These are phyloP conservation scores for Leptomonas seymouri DNA, from an alignment of 208 protist genomes.

Conservation along the genomic window DNA sequence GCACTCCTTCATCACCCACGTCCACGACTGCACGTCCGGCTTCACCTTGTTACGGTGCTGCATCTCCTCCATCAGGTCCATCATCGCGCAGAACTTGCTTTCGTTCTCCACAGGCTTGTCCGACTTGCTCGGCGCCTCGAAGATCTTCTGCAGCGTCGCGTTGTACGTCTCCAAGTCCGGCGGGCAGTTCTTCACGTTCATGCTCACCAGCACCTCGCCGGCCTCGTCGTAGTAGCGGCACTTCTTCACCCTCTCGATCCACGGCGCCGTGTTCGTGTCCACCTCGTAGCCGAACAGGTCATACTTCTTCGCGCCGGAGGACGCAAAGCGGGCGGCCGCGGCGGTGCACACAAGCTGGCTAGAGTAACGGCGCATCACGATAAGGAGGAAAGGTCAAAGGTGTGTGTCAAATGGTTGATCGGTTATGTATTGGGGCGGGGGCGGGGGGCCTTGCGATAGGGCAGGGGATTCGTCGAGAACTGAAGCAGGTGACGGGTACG, in stretches of 20 bases:
- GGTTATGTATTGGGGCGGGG: too few species aligned
- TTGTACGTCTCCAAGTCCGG: slow-evolving; percentile 90
- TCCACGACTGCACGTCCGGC: slow-evolving; percentile 87
- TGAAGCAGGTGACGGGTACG: too few species aligned
- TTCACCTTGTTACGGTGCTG: slow-evolving; percentile 87
- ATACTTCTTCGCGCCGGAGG: slow-evolving; percentile 71
- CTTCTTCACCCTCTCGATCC: slow-evolving; percentile 85
- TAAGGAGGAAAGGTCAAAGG: background rate
- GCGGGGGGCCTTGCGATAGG: too few species aligned
- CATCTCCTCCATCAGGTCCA: slow-evolving; percentile 92
- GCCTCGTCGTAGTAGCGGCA: slow-evolving; percentile 90
- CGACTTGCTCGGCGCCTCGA: slow-evolving; percentile 75
- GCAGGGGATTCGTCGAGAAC: too few species aligned
- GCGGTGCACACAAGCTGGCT: slow-evolving; percentile 62
- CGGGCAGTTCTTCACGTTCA: slow-evolving; percentile 92
- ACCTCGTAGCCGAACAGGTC: slow-evolving; percentile 91
- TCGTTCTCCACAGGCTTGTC: slow-evolving; percentile 70
- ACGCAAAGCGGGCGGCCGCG: slow-evolving; percentile 52
- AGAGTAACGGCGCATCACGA: slow-evolving; percentile 71
- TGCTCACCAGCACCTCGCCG: slow-evolving; percentile 87
- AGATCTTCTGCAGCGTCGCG: slow-evolving; percentile 83
- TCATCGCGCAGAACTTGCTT: slow-evolving; percentile 92
- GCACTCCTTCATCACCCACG: slow-evolving; percentile 86
- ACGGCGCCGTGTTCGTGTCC: slow-evolving; percentile 81
- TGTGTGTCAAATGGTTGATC: background rate